These are phyloP conservation scores for Ustilago hordei DNA, from an alignment of 1,284 basidiomycete species.

Conservation along the genomic window DNA sequence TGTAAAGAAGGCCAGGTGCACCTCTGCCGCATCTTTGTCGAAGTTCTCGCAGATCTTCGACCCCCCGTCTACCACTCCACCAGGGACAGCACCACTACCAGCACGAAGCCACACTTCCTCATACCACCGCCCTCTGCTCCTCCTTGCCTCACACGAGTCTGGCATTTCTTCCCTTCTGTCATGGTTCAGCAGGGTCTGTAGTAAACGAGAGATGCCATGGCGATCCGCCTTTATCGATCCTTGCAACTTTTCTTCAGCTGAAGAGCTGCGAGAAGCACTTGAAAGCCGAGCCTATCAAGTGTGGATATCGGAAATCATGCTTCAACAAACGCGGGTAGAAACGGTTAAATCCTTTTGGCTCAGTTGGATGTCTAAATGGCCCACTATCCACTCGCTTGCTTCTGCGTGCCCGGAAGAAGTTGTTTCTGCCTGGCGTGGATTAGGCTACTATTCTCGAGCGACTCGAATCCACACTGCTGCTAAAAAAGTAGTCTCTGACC, in stretches of 20 bases:
- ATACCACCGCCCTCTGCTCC: constrained; percentile 58
- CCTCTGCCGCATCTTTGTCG: constrained; percentile 6
- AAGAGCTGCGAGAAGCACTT: constrained; percentile 72
- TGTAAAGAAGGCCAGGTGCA: constrained; percentile 17
- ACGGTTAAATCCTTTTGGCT: constrained; percentile 64
- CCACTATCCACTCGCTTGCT: constrained; percentile 76
- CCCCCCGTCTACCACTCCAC: neutral
- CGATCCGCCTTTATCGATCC: constrained; percentile 75
- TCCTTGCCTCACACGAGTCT: constrained; percentile 16
- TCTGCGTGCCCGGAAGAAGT: constrained; percentile 72
- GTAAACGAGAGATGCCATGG: constrained; percentile 85
- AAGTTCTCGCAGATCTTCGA: constrained; percentile 16
- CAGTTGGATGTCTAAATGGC: constrained; percentile 66
- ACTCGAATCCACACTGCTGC: constrained; percentile 65
- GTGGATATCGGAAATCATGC: constrained; percentile 93
- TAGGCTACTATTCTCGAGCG: constrained; percentile 67
- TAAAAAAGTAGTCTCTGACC: constrained; percentile 55
- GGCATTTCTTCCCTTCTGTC: constrained; percentile 55
- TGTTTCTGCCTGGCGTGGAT: constrained; percentile 63
- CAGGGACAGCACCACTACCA: constrained; percentile 17
- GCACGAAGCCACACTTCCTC: constrained; percentile 26
- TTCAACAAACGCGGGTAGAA: constrained; percentile 85
- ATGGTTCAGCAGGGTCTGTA: constrained; percentile 79
- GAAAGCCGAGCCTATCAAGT: constrained; percentile 73
- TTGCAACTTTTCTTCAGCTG: constrained; percentile 67